These are phyloP conservation scores for Sporisorium scitamineum DNA, from an alignment of 1,284 basidiomycete genomes.

Conservation along the genomic window DNA sequence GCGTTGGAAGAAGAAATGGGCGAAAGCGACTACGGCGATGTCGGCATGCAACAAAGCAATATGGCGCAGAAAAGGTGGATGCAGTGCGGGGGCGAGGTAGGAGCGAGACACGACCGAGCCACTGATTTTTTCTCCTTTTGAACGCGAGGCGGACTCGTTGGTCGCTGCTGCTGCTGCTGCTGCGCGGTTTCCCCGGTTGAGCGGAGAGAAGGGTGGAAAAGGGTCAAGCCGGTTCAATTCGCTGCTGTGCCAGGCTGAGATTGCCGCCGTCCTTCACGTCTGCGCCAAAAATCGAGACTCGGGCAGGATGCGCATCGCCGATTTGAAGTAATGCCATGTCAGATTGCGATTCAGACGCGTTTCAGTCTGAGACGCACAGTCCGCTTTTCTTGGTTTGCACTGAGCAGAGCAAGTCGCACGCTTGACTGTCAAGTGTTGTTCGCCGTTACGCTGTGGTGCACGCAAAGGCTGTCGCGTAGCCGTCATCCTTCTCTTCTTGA, in stretches of 20 bases:
- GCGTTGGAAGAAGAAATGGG: background rate
- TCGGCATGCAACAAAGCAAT: background rate
- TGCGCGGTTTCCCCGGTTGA: background rate
- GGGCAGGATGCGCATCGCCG: too few relatives aligned
- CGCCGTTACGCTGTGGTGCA: background rate
- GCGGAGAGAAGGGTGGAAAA: background rate
- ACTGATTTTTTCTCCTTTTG: background rate
- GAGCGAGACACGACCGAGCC: conserved; percentile 40
- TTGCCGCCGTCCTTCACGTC: too few relatives aligned
- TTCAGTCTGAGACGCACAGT: background rate
- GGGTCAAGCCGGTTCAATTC: too few relatives aligned
- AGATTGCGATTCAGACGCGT: background rate
- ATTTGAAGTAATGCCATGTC: background rate
- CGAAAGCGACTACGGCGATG: background rate
- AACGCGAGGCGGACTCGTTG: background rate
- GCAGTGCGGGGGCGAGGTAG: conserved; percentile 41
- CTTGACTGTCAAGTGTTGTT: background rate
- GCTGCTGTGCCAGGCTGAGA: too few relatives aligned
- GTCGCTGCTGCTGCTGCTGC: background rate
- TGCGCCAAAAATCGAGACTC: too few relatives aligned
- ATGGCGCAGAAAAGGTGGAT: conserved; percentile 6
- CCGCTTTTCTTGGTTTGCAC: background rate
- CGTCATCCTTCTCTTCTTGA: background rate
- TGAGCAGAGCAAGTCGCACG: background rate
- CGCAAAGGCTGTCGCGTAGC: background rate